Conservation (phyloP, 2,329 filamentous ascomycete genomes). For the Venturia carpophila region DNA sequence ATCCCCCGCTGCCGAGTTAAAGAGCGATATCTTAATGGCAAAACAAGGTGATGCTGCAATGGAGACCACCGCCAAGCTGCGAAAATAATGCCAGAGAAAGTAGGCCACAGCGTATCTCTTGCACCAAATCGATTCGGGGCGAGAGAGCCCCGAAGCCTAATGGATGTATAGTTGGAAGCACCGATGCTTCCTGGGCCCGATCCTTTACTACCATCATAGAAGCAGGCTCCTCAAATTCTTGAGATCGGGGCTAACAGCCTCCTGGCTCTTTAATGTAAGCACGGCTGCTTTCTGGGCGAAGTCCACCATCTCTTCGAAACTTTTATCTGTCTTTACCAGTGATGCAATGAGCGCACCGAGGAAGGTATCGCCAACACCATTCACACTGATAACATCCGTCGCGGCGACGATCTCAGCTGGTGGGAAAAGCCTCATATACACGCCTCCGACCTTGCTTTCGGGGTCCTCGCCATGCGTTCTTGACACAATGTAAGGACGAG, state of each 20-base stretch:
- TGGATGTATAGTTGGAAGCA: background rate
- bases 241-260: conserved; percentile 50
- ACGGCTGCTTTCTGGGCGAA: conserved; percentile 76
- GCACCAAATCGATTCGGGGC: background rate
- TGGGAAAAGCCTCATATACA: conserved; percentile 72
- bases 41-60: background rate
- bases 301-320: conserved; percentile 57
- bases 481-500: conserved; percentile 63
- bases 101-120: background rate
- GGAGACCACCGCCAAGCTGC: background rate
- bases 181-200: background rate
- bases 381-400: conserved; percentile 74
- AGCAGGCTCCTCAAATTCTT: background rate
- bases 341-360: conserved; percentile 77
- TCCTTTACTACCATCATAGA: background rate
- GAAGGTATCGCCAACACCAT: conserved; percentile 91
- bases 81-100: background rate
- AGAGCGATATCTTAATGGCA: too few species aligned
- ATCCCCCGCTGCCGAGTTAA: too few species aligned
- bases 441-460: conserved; percentile 52
- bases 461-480: conserved; percentile 44
- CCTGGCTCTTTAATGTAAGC: conserved; percentile 64
- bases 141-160: background rate
- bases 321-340: conserved; percentile 47
- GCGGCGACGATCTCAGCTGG: conserved; percentile 53